Base-by-base conservation (phyloP, 192 early-diverging fungal species). In the Podila clonocystis region DNA sequence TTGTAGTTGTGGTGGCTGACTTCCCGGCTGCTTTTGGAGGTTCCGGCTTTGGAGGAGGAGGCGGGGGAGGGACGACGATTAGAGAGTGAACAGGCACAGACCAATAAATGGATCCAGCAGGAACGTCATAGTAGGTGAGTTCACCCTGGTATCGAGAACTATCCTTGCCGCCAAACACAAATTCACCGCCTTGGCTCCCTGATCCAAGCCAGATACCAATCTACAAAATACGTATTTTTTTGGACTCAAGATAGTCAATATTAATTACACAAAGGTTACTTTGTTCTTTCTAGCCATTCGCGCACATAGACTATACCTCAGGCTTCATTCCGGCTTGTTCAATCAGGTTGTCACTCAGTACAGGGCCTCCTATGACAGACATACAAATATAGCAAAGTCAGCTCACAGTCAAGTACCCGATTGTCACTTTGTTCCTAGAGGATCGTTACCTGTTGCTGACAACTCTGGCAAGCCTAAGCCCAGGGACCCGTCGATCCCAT, bases 401-500 rank as follows among this genome's bases (percentile, higher is more conserved):
- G 2, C 61, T 22, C 33, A 62, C 0, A 4, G 2, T 4, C 13
- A 6, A 19, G 11, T 48, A 15, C 13, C 63, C 24, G 2, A 49
- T 9, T 28, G 24, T 8, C 13, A 0, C 2, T 26, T 38, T 52
- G 30, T 22, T 31, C 24, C 41, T 48, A 48, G 12, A 11, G 6
- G 12, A 19, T 19, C 9, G 9, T 41, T 48, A 68, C 67, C 67
- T 41, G 36, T 24, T 0, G 6, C 3, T 11, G 59, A 61, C 8
- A 70, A 20, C 5, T 50, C 45, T 24, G 36, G 9, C 5, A 70
- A 45, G 4, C 72, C 88, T 4, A 92, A 80, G 19, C 88, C 91
- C 60, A 92, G 79, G 30, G 88, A 76, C 0, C 91, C 91, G 55
- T 92, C 91, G 2, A 90, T 73, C 2, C 79, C 84, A 33, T 83